Conservation (phyloP, 2,329 filamentous ascomycete genomes). For the Cytospora piceae region DNA sequence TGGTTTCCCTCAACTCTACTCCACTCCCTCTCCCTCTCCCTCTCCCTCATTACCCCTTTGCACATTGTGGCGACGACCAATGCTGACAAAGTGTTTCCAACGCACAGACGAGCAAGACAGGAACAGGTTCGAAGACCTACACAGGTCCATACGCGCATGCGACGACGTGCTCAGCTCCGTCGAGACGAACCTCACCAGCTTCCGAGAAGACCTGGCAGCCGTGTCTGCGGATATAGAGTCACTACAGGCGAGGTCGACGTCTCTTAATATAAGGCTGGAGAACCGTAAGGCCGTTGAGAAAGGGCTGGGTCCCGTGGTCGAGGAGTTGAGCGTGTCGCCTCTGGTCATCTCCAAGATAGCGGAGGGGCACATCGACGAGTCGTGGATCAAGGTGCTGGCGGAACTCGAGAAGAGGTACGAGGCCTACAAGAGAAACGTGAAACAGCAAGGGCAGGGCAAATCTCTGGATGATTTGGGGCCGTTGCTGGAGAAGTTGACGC, state of each 20-base stretch:
- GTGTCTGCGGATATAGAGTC: conserved; percentile 96
- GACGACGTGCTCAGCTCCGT: conserved; percentile 93
- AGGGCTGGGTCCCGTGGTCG: conserved; percentile 82
- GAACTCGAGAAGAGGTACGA: conserved; percentile 82
- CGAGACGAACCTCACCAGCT: conserved; percentile 87
- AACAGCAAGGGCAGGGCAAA: conserved; percentile 67
- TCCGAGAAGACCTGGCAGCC: conserved; percentile 87
- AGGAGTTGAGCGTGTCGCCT: conserved; percentile 88
- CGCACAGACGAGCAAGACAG: conserved; percentile 74
- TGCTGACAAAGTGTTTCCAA: conserved; percentile 27
- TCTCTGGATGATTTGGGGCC: conserved; percentile 84
- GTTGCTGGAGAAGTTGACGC: conserved; percentile 79
- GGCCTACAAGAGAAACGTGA: conserved; percentile 69
- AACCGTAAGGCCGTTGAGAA: conserved; percentile 91
- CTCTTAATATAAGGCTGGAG: conserved; percentile 81
- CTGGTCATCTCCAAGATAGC: conserved; percentile 81
- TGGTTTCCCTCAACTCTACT: conserved; percentile 36
- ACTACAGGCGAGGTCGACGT: conserved; percentile 82
- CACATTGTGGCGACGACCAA: neutral
- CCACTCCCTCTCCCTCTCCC: conserved; percentile 1
- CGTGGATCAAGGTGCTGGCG: conserved; percentile 80
- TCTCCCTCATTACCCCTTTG: conserved; percentile 14
- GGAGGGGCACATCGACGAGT: conserved; percentile 86
- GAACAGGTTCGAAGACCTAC: conserved; percentile 85
- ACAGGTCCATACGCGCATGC: conserved; percentile 85